Base-by-base conservation (phyloP, 2,329 filamentous ascomycete genomes). In the Ascochyta lentis region DNA sequence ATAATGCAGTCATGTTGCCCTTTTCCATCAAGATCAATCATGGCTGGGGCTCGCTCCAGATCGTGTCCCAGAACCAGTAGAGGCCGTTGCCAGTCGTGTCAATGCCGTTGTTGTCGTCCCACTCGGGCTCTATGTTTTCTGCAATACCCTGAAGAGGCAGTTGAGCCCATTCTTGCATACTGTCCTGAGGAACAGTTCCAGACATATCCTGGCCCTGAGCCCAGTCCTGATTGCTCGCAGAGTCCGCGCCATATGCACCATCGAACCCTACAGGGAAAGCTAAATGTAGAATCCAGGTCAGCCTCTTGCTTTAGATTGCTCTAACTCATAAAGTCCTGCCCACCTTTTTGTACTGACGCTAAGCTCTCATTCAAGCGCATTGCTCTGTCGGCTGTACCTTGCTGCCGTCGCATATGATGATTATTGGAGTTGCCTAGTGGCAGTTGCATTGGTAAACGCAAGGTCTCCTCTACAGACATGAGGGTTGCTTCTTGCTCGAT, bases 51-150 rank as follows among this genome's bases (percentile, higher is more conserved):
- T 54, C 59, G 34, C 33, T 53, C 56, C 56, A 61, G 7, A 55
- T 49, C 5, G 59, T 51, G 27, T 61, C 56, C 59, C 59, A 61
- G 26, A 61, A 58, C 59, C 59, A 61, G 35, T 61, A 61, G 4
- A 61, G 53, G 6, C 59, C 59, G 15, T 59, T 56, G 3, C 59
- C 53, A 8, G 46, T 54, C 12, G 31, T 24, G 26, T 61, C 53
- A 3, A 56, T 23, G 9, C 47, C 38, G 9, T 43, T 46, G 8
- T 50, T 45, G 12, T 59, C 56, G 6, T 42, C 42, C 42, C 56
- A 54, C 27, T 19, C 37, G 26, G 9, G 31, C 16, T 37, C 45
- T 35, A 15, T 9, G 15, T 22, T 34, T 7, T 41, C 53, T 39
- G 34, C 13, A 15, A 29, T 8, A 22, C 13, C n/a, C 9, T 47